Base-by-base conservation (phyloP, 768 basidiomycete genomes). In the Bullera alba region DNA sequence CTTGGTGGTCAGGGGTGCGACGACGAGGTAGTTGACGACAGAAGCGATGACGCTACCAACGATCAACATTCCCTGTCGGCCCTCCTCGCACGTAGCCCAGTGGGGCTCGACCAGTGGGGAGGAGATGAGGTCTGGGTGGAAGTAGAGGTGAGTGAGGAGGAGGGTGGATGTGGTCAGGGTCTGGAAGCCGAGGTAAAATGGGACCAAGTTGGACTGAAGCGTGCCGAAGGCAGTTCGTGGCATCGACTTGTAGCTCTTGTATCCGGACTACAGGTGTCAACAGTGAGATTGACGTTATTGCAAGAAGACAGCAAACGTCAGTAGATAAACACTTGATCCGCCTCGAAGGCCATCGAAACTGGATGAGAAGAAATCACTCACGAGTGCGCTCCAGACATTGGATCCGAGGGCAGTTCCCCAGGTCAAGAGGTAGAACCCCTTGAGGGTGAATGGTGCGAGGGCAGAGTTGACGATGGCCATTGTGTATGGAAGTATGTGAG, bases 161-260 rank as follows among this genome's bases (percentile, higher is more conserved):
- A 89, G 76, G 19, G 73, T 71, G 0, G 79, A 74, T 23, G 82
- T 78, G 28, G 84, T 70, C 21, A 70, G 58, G 30, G 84, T 78
- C 12, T 81, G 83, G 35, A 80, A 66, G 16, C 77, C 66, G 61
- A 89, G 89, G 73, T 85, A 88, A 55, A 84, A 69, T 1, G 87
- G 85, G 73, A 86, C 86, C 0, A 78, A 80, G 60, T 78, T 80
- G 63, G 85, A 81, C 63, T 89, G 87, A 28, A 90, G 77, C 35
- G 78, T 75, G 8, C 82, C 79, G 53, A 89, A 89, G 51, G 84
- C 81, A 42, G 82, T 79, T 41, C 85, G 80, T 16, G 85, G 65
- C 34, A 71, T 57, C 32, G 65, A 56, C 35, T 64, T 57, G 58
- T 52, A 67, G 1, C 60, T 42, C 34, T 57, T 32, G 54, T 50